These are phyloP conservation scores for Clavispora phyllophila DNA, from an alignment of 805 yeast genomes.

Conservation along the genomic window DNA sequence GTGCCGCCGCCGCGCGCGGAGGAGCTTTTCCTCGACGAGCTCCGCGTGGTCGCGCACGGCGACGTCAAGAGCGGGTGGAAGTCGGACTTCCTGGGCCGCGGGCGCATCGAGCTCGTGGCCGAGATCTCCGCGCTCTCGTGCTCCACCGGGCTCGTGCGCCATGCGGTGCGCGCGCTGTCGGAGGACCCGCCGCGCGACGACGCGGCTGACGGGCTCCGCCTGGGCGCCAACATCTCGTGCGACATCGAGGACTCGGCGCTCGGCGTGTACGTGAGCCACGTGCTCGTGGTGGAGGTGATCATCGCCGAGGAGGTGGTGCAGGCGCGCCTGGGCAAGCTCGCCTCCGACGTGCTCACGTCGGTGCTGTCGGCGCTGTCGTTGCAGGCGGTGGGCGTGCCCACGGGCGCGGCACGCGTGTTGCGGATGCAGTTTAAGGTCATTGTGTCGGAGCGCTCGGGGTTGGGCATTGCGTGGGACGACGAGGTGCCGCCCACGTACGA, in stretches of 20 bases:
- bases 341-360: slow-evolving; percentile 20
- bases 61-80: slow-evolving; percentile 93
- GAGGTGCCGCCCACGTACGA: slow-evolving; percentile 97
- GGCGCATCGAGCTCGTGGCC: slow-evolving; percentile 74
- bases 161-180: slow-evolving; percentile 41
- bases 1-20: neutral
- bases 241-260: slow-evolving; percentile 77
- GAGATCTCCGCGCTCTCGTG: slow-evolving; percentile 59
- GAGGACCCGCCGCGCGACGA: slow-evolving; percentile 16
- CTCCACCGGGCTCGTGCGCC: slow-evolving; percentile 46
- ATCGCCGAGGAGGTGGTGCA: slow-evolving; percentile 84
- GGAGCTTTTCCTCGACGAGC: slow-evolving; percentile 61
- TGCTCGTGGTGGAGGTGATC: slow-evolving; percentile 79
- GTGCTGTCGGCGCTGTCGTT: slow-evolving; percentile 19
- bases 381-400: slow-evolving; percentile 58
- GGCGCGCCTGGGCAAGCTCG: slow-evolving; percentile 5
- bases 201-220: slow-evolving; percentile 23
- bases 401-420: slow-evolving; percentile 92
- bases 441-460: slow-evolving; percentile 85
- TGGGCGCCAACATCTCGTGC: slow-evolving; percentile 58
- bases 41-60: slow-evolving; percentile 68
- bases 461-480: slow-evolving; percentile 98
- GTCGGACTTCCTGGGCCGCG: slow-evolving; percentile 75
- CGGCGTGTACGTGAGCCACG: slow-evolving; percentile 75
- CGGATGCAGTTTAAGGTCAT: slow-evolving; percentile 89